A percentile compares a stretch with the other conserved stretches of the same genome.
These are phyloP conservation scores for Barnettozyma hawaiiensis DNA, from an alignment of 1,139 yeast genomes.

Conservation along the genomic window DNA sequence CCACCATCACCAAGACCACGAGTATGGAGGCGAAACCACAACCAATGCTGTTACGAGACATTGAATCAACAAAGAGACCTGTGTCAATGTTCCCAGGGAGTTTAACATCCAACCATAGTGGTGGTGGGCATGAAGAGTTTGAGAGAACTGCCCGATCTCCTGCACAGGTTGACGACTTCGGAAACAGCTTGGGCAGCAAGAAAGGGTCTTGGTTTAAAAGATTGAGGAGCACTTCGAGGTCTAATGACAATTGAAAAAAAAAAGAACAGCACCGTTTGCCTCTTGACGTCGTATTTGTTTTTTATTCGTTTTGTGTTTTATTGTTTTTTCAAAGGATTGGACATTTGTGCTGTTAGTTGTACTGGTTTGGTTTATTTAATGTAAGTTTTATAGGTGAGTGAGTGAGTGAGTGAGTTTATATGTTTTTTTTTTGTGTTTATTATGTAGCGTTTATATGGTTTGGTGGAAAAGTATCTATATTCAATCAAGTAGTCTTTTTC, in stretches of 20 bases:
- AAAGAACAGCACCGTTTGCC: too few species aligned
- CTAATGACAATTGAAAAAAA: constrained; percentile 7
- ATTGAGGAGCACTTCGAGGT: constrained; percentile 31
- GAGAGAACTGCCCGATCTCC: constrained; percentile 19
- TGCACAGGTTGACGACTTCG: constrained; percentile 10
- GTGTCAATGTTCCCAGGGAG: constrained; percentile 23
- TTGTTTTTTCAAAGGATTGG: constrained; percentile 1
- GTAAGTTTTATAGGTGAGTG: background rate
- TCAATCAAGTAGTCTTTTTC: constrained; percentile 17
- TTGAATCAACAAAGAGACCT: constrained; percentile 13
- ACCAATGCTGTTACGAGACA: background rate
- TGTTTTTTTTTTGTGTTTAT: background rate
- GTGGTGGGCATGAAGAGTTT: constrained; percentile 6
- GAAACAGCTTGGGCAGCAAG: constrained; percentile 5
- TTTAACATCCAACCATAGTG: background rate
- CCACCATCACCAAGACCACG: constrained; percentile 4
- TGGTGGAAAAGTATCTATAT: background rate
- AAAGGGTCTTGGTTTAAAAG: constrained; percentile 33
- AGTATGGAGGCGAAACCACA: constrained; percentile 1
- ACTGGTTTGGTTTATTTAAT: background rate
- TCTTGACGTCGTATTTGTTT: background rate
- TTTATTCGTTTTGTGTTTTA: constrained; percentile 2
- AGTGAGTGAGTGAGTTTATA: too few species aligned
- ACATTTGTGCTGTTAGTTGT: background rate
- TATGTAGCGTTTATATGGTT: too few species aligned